These are phyloP conservation scores for Cladosporium sp. DNA, from an alignment of 2,329 filamentous ascomycete species.

Conservation along the genomic window DNA sequence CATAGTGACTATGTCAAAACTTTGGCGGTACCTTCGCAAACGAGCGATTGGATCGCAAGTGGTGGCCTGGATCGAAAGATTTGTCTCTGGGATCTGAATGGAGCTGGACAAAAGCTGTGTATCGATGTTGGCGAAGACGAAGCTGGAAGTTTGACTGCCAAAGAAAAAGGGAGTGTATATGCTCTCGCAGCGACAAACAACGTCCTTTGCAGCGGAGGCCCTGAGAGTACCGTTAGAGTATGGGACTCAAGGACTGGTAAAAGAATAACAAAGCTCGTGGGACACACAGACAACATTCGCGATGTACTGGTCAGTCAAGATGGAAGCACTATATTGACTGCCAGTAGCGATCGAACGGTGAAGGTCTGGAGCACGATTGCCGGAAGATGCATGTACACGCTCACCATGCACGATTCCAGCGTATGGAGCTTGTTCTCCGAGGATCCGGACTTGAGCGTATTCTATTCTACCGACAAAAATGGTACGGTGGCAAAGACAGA, in stretches of 20 bases:
- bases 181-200: conserved; percentile 75
- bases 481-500: conserved; percentile 97
- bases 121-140: conserved; percentile 84
- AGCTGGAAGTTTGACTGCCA: conserved; percentile 60
- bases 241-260: conserved; percentile 90
- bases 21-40: conserved; percentile 69
- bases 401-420: conserved; percentile 98
- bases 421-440: conserved; percentile 95
- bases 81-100: conserved; percentile 87
- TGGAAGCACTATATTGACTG: conserved; percentile 87
- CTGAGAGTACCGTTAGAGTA: conserved; percentile 85
- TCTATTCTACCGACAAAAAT: conserved; percentile 91
- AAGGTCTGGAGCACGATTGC: conserved; percentile 97
- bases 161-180: conserved; percentile 92
- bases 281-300: conserved; percentile 90
- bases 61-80: conserved; percentile 91
- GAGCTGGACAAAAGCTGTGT: conserved; percentile 77
- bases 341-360: conserved; percentile 92
- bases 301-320: conserved; percentile 85
- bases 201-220: conserved; percentile 86
- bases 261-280: conserved; percentile 91
- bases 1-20: conserved; percentile 97
- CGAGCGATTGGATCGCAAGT: conserved; percentile 83
- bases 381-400: conserved; percentile 92
- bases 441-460: conserved; percentile 77